Evolutionary conservation across 2,329 filamentous ascomycete genomes (phyloP), one percentile per base, ranked within the genome.

Genomic region (Massarina eburnea): DNA sequence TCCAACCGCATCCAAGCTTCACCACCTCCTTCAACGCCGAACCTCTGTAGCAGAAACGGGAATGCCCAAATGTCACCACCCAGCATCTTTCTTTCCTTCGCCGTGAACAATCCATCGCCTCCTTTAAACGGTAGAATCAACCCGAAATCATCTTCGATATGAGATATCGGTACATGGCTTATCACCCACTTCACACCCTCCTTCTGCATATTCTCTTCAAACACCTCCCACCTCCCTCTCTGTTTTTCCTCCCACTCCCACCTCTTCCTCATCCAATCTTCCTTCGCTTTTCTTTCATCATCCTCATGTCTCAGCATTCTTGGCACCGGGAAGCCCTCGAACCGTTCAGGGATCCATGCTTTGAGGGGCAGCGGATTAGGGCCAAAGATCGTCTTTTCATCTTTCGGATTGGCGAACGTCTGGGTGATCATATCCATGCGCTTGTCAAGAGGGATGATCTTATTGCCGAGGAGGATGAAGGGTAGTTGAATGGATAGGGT

Each of bases 391-490:
- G n/a, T n/a, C n/a, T n/a, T n/a, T n/a, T n/a, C n/a, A n/a, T n/a
- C n/a, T n/a, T 10, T 17, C 18, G 10, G 8, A 7, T 19, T 17
- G 4, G 14, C 8, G 17, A 22, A 42, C 14, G 7, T 35, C n/a
- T 17, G 3, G 12, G 12, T 10, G 1, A 45, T 26, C 15, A 29
- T 32, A 9, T 38, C 22, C 3, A 48, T 18, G 7, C 41, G 44
- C n/a, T 41, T 33, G 15, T 27, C 34, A 22, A 27, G 20, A 4
- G 34, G 21, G 18, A 7, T 8, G 14, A 27, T 20, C 19, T 34
- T 38, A 0, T 20, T 35, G 15, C 47, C 47, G n/a, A 53, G 41
- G 17, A 53, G 45, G 19, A 51, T 29, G 36, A 56, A 56, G 10
- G 49, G 42, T 6, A 56, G 27, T 36, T 41, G 37, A 21, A 56